A percentile compares a stretch with the other conserved stretches of the same genome.
Evolutionary conservation across 805 yeast genomes (phyloP).

Genomic region (Brettanomyces naardenensis): DNA sequence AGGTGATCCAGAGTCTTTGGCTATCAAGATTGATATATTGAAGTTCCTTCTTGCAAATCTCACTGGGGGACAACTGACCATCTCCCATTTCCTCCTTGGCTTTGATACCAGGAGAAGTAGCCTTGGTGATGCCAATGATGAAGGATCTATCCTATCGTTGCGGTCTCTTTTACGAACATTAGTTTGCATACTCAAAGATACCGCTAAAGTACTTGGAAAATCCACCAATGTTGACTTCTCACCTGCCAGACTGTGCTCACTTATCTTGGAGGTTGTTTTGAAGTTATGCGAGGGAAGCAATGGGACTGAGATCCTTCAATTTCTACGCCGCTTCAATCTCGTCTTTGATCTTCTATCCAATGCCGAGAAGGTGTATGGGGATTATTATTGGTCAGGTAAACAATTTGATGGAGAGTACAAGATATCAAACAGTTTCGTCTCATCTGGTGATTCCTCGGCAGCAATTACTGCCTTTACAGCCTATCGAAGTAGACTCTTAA

Average conservation of each 20-base stretch:
- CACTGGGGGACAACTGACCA: conserved; percentile 31
- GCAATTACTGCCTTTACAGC: conserved; percentile 54
- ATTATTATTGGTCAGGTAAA: conserved; percentile 49
- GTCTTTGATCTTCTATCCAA: conserved; percentile 42
- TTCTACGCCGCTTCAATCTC: conserved; percentile 41
- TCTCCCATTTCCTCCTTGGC: conserved; percentile 75
- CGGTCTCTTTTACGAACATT: conserved; percentile 52
- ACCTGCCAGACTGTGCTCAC: conserved; percentile 50
- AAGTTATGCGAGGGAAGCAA: conserved; percentile 50
- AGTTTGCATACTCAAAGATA: conserved; percentile 39
- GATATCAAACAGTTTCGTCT: conserved; percentile 26
- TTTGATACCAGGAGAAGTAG: conserved; percentile 46
- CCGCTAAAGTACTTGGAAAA: conserved; percentile 35
- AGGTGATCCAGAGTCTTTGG: conserved; percentile 31
- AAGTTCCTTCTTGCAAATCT: conserved; percentile 45
- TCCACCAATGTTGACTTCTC: conserved; percentile 36
- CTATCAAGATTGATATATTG: conserved; percentile 49
- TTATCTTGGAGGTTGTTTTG: conserved; percentile 53
- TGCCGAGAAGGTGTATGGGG: conserved; percentile 47
- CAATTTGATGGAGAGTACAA: conserved; percentile 35
- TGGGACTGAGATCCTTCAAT: conserved; percentile 39
- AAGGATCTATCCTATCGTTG: conserved; percentile 46
- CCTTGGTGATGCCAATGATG: conserved; percentile 28
- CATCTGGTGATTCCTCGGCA: conserved; percentile 33
- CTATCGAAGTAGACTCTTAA: conserved; percentile 53